Evolutionary conservation across 192 early-diverging fungal species (phyloP), one percentile per base, ranked within the genome.

Genomic region (Coemansia sp.): DNA sequence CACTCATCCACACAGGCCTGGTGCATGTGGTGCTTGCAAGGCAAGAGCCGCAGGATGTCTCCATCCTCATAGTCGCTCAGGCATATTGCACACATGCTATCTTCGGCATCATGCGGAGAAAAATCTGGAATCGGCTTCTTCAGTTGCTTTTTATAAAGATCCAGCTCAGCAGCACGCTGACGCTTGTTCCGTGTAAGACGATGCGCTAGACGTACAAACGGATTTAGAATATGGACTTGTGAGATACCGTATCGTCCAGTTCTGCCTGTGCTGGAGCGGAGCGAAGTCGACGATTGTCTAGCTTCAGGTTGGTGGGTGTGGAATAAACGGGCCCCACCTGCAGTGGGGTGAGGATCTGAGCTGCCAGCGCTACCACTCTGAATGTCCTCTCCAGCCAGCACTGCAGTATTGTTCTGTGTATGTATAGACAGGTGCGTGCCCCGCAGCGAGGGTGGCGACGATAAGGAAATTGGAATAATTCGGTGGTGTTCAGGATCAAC

Each of bases 21-120:
- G 73, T 94, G 93, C 76, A 94, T 91, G 67, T 93, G 90, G 77
- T 94, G 93, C 7, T 69, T 79, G 74, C 93, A 94, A 62, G 80
- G 85, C 78, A 93, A 77, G 70, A 88, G 83, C 37, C 90, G 82
- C 21, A 94, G 77, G 7, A 89, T 76, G n/a, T 92, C 90, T 22
- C 88, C 89, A 21, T 90, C 85, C 69, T 93, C 92, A 61, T 94
- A 94, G 8, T 84, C 78, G 57, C 80, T 80, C 45, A 94, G 71
- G 68, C 93, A 94, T 72, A 94, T 94, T 32, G 89, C 90, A 68
- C 93, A 94, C 22, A 88, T 78, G 18, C 84, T 77, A 68, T 93
- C 91, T 42, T 91, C 88, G 1, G 77, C 63, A 62, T 89, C 86
- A 26, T 55, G 56, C 39, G 88, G 82, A 11, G 82, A 84, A 65